Conservation (phyloP, 2,329 filamentous ascomycete genomes). For the Colletotrichum neosansevieriae region DNA sequence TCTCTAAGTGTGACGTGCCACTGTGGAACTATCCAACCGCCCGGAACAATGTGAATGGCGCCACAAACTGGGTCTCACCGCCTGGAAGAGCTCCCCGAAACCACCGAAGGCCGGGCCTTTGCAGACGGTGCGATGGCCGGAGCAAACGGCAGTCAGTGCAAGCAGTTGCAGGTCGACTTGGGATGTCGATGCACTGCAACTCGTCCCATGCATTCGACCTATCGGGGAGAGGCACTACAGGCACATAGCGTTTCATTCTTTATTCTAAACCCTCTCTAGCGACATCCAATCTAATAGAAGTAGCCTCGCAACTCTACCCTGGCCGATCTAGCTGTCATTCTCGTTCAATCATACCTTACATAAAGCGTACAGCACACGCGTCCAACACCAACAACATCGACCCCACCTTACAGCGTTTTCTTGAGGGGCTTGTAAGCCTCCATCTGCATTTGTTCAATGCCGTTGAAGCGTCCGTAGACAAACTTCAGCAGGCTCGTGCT, state of each 20-base stretch:
- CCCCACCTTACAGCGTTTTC: slow-evolving; percentile 39
- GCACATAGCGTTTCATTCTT: slow-evolving; percentile 22
- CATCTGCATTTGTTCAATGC: slow-evolving; percentile 57
- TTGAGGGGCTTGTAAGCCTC: slow-evolving; percentile 51
- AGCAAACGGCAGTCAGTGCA: slow-evolving; percentile 19
- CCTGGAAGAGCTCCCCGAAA: slow-evolving; percentile 1
- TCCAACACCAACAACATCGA: not conserved
- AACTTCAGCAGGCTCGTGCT: slow-evolving; percentile 78
- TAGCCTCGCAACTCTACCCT: slow-evolving; percentile 1
- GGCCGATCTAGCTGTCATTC: slow-evolving; percentile 20
- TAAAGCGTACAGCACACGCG: not conserved
- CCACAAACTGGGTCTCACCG: slow-evolving; percentile 34
- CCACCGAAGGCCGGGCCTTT: slow-evolving; percentile 27
- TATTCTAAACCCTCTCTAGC: slow-evolving; percentile 11
- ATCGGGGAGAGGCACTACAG: slow-evolving; percentile 1
- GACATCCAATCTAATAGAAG: slow-evolving; percentile 11
- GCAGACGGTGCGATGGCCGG: slow-evolving; percentile 17
- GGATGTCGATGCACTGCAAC: not conserved
- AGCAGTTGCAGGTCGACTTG: not conserved
- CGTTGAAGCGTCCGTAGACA: slow-evolving; percentile 76
- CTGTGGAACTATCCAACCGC: slow-evolving; percentile 25
- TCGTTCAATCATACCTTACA: not conserved
- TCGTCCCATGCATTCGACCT: slow-evolving; percentile 15
- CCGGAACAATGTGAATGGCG: slow-evolving; percentile 12
- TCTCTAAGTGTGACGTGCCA: slow-evolving; percentile 23